Evolutionary conservation across 23 red algal genomes (phyloP), one percentile per base, ranked within the genome.

Genomic region (Gracilaria domingensis): DNA sequence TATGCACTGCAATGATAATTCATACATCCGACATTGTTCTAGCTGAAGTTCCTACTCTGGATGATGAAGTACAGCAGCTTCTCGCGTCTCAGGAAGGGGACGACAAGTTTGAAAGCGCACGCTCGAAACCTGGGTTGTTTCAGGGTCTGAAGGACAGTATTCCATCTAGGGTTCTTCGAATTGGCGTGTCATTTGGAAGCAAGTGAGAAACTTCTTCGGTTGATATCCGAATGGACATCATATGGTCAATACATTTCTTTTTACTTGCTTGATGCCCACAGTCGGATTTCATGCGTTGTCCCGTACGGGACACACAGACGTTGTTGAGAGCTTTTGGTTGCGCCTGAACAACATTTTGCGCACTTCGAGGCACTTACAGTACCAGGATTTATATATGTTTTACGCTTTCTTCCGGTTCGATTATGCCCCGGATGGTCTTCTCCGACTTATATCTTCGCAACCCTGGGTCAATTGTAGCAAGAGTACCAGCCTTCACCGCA

Each of bases 11-110:
- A 4, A 16, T 70, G 17, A 4, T 79, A 2, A 79, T 79, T 18
- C 74, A 79, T 23, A 51, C 38, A 12, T 17, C 26, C 4, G 74
- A 65, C 29, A 9, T 83, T 12, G 54, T 83, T 4, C 79, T 65
- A 42, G 51, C 79, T 18, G 79, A 83, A 28, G 5, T 11, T 14
- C 79, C 79, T 7, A 54, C 64, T 12, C 40, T 83, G 51, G 65
- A 83, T 6, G 79, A 83, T 44, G 42, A 45, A 45, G 5, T 4
- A 45, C 42, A 4, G 5, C 42, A 11, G 11, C 11, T 45, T 45
- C 42, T 11, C 4, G 42, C 4, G 42, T 11, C 11, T 11, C 4
- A 45, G 4, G 42, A 45, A 11, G 42, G 11, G 11, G 42, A 45
- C 4, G 11, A 45, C 11, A 11, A 11, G 42, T 45, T 45, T 11